A percentile compares a stretch with the other conserved stretches of the same genome.
These are phyloP conservation scores for Mycena haematopus DNA, from an alignment of 768 basidiomycete species.

Conservation along the genomic window DNA sequence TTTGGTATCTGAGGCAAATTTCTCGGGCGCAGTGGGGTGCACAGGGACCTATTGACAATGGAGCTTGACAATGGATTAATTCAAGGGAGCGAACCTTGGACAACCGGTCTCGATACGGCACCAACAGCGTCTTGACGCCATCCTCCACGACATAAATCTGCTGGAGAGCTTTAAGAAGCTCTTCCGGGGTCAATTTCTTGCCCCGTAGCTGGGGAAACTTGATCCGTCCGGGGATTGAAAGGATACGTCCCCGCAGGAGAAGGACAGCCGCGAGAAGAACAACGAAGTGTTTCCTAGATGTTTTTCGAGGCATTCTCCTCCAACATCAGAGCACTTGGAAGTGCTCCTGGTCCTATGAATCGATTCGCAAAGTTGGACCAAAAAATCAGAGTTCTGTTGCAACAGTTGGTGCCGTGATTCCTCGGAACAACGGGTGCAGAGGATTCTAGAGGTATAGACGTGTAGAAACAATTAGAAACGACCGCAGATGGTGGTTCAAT, in stretches of 20 bases:
- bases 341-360: not conserved
- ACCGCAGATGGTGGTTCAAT: too few species aligned
- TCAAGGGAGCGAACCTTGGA: slow-evolving; percentile 55
- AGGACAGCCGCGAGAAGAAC: slow-evolving; percentile 53
- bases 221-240: slow-evolving; percentile 41
- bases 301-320: slow-evolving; percentile 10
- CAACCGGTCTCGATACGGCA: slow-evolving; percentile 68
- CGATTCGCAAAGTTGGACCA: not conserved
- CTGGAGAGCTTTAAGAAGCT: slow-evolving; percentile 57
- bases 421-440: too few species aligned
- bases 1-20: slow-evolving; percentile 57
- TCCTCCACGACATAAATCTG: slow-evolving; percentile 68
- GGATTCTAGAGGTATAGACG: too few species aligned
- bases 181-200: slow-evolving; percentile 42
- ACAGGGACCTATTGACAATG: slow-evolving; percentile 44
- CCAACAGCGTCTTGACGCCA: slow-evolving; percentile 68
- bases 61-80: too few species aligned
- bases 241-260: slow-evolving; percentile 56
- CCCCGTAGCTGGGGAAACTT: slow-evolving; percentile 37
- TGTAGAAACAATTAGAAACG: too few species aligned
- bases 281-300: slow-evolving; percentile 35
- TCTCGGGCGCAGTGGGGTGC: slow-evolving; percentile 53
- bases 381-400: not conserved
- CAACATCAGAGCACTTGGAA: not conserved
- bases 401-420: not conserved